phyloP scores from a whole-genome alignment of 164 flowering plant species.

The Vitis labrusca region DNA sequence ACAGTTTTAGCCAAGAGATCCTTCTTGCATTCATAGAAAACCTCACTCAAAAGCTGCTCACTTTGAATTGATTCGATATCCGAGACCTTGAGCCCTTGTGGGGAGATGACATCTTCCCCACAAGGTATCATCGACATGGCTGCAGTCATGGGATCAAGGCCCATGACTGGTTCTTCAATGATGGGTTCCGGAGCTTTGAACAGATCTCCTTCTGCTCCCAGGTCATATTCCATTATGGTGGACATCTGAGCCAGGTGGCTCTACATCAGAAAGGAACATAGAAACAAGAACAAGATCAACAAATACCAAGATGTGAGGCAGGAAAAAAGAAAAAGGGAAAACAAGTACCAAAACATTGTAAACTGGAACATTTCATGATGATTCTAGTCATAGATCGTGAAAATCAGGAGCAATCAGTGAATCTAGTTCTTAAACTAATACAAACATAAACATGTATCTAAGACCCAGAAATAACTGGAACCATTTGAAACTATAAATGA shows the following conservation, averaged over 20 bases:
- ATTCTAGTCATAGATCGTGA: no score
- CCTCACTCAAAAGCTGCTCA: slow-evolving; percentile 62
- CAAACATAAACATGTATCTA: no score
- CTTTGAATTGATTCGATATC: slow-evolving; percentile 54
- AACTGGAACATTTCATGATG: no score
- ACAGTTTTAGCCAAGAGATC: slow-evolving; percentile 71
- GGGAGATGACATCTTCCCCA: slow-evolving; percentile 59
- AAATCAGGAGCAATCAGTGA: no score
- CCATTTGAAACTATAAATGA: no score
- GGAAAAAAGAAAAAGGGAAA: no score
- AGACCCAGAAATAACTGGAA: no score
- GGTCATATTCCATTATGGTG: slow-evolving; percentile 64
- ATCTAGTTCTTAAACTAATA: no score
- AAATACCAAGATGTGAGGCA: background rate
- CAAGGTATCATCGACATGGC: slow-evolving; percentile 83
- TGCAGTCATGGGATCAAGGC: slow-evolving; percentile 62
- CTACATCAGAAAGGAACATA: slow-evolving; percentile 20
- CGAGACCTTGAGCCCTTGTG: slow-evolving; percentile 51
- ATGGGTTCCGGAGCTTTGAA: slow-evolving; percentile 86
- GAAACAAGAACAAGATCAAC: background rate
- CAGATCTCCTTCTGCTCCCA: slow-evolving; percentile 88
- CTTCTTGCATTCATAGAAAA: slow-evolving; percentile 74
- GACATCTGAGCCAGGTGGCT: slow-evolving; percentile 43
- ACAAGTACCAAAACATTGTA: background rate
- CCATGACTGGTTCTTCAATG: slow-evolving; percentile 60